A percentile compares a stretch with the other conserved stretches of the same genome.
Evolutionary conservation across 2,329 filamentous ascomycete species (phyloP).

Genomic region (Aspergillus brunneoviolaceus): DNA sequence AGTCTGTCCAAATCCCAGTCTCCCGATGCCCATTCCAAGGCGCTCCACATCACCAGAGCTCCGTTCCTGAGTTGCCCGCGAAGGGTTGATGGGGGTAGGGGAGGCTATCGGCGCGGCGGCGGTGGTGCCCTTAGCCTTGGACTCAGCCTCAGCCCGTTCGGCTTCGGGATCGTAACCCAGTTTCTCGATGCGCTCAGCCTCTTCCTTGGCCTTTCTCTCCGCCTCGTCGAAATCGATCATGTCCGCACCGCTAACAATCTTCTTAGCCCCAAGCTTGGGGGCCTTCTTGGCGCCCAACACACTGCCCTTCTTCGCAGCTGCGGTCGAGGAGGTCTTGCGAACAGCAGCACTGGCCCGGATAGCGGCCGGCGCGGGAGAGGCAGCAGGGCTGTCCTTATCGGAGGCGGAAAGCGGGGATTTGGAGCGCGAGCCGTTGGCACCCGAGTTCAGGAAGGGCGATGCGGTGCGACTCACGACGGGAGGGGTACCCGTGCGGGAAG

Average conservation of each 20-base stretch:
- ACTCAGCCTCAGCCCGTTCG: slow-evolving; percentile 57
- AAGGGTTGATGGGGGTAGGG: slow-evolving; percentile 73
- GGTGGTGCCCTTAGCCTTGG: slow-evolving; percentile 39
- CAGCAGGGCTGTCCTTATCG: slow-evolving; percentile 51
- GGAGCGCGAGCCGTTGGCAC: slow-evolving; percentile 67
- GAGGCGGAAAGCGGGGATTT: slow-evolving; percentile 73
- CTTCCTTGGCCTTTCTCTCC: slow-evolving; percentile 94
- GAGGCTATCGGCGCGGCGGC: slow-evolving; percentile 65
- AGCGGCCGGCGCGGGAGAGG: slow-evolving; percentile 58
- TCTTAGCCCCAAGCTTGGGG: slow-evolving; percentile 87
- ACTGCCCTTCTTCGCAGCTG: slow-evolving; percentile 74
- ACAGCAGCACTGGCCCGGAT: slow-evolving; percentile 77
- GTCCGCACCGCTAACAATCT: slow-evolving; percentile 66
- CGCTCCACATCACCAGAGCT: slow-evolving; percentile 78
- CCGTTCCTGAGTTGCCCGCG: slow-evolving; percentile 53
- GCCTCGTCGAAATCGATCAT: slow-evolving; percentile 95
- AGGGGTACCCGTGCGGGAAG: slow-evolving; percentile 85
- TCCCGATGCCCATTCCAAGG: slow-evolving; percentile 81
- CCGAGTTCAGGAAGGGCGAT: slow-evolving; percentile 84
- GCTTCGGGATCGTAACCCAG: slow-evolving; percentile 93
- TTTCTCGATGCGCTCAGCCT: slow-evolving; percentile 93
- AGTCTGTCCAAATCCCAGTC: slow-evolving; percentile 85
- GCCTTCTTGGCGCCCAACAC: slow-evolving; percentile 84
- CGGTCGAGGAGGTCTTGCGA: slow-evolving; percentile 66
- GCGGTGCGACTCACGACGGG: slow-evolving; percentile 75